Conservation (phyloP, 768 basidiomycete genomes). For the Tylopilus balloui region DNA sequence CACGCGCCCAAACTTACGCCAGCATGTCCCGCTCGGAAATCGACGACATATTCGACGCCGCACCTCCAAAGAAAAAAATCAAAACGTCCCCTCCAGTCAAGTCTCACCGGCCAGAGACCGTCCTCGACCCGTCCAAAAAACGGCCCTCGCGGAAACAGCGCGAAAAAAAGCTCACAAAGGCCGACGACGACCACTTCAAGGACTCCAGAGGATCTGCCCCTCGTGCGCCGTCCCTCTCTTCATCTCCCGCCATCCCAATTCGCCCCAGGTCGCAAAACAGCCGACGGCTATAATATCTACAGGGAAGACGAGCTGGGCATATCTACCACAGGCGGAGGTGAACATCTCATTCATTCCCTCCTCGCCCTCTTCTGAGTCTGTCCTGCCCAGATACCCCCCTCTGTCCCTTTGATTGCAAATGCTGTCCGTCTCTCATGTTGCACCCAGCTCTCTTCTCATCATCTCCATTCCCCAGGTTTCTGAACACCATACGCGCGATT, state of each 20-base stretch:
- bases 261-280: slow-evolving; percentile 62
- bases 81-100: neutral
- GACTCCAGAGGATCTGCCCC: slow-evolving; percentile 73
- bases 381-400: slow-evolving; percentile 61
- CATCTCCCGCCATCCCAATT: slow-evolving; percentile 10
- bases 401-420: slow-evolving; percentile 88
- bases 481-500: slow-evolving; percentile 7
- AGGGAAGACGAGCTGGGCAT: slow-evolving; percentile 83
- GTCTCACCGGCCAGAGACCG: slow-evolving; percentile 44
- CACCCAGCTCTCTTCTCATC: neutral
- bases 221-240: slow-evolving; percentile 43
- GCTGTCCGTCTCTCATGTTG: slow-evolving; percentile 53
- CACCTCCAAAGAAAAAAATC: slow-evolving; percentile 43
- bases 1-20: slow-evolving; percentile 11
- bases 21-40: slow-evolving; percentile 66
- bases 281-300: slow-evolving; percentile 75
- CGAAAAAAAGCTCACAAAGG: slow-evolving; percentile 26
- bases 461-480: slow-evolving; percentile 21
- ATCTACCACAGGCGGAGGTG: slow-evolving; percentile 65
- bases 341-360: slow-evolving; percentile 21
- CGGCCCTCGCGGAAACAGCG: slow-evolving; percentile 30
- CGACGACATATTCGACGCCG: slow-evolving; percentile 71
- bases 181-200: slow-evolving; percentile 50
- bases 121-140: slow-evolving; percentile 57
- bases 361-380: slow-evolving; percentile 20